Evolutionary conservation across 2,329 filamentous ascomycete species (phyloP), one percentile per base, ranked within the genome.

Genomic region (Dendrostoma leiphaemia): DNA sequence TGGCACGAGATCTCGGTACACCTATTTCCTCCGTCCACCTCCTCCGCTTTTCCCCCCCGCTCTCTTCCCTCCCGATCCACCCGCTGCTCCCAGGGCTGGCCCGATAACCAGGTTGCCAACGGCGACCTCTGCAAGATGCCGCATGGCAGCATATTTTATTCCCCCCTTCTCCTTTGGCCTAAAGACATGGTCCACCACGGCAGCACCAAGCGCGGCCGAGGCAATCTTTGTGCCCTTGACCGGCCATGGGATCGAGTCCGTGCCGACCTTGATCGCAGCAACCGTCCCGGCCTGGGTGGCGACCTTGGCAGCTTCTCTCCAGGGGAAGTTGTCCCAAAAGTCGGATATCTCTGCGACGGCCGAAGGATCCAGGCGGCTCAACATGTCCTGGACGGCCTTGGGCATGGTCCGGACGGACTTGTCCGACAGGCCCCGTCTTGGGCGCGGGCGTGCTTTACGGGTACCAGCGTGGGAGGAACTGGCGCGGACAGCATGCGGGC

Each of bases 101-200:
- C 53, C 55, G 1, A 64, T 55, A 2, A 66, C 56, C 3, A 62
- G 49, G 21, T 45, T 62, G 19, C 43, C 58, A 9, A 66, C 57
- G 2, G 61, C 62, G 7, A 58, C 56, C 52, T 65, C 63, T 8
- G 64, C 60, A 2, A 59, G 58, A 34, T 65, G 60, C 23, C 63
- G 56, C 49, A 64, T 58, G 4, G 63, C 64, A n/a, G 59, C 59
- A 47, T 66, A 64, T 15, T 63, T 61, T 17, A 65, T 45, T 13
- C 64, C 64, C 8, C 64, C 60, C 29, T 60, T 45, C 9, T 46
- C 58, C 6, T 60, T 45, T 3, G 63, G 64, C 23, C 60, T 56
- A 29, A 66, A 59, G 45, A 62, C 60, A 4, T 63, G 62, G 44
- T 66, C 64, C 13, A 66, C 62, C n/a, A 66, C 49, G 4, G 64